Percentiles rank a stretch among this genome's conserved stretches.
phyloP scores from a whole-genome alignment of 331 rosid species.

The Pyracantha coccinea region DNA sequence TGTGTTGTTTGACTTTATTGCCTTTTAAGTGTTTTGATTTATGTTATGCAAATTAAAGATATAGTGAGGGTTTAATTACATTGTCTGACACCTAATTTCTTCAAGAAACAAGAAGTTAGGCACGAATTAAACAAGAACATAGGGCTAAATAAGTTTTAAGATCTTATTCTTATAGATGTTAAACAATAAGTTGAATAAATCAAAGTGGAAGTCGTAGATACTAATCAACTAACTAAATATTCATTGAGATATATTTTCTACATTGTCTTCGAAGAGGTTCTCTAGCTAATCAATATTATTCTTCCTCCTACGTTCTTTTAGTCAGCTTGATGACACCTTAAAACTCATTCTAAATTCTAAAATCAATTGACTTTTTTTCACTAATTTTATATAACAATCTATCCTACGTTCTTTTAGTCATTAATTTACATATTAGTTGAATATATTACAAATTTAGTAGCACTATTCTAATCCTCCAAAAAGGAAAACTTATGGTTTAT shows the following conservation, averaged over 20 bases:
- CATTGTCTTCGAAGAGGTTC: not conserved
- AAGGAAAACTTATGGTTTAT: not conserved
- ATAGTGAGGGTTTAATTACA: too few species aligned
- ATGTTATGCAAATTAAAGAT: too few species aligned
- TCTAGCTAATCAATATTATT: not conserved
- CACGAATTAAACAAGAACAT: not conserved
- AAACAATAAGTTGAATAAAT: not conserved
- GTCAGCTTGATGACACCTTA: not conserved
- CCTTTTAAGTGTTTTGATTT: too few species aligned
- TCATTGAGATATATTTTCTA: too few species aligned
- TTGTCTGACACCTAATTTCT: not conserved
- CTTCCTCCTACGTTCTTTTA: too few species aligned
- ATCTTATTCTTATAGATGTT: not conserved
- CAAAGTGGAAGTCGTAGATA: not conserved
- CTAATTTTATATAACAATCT: not conserved
- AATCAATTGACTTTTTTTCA: not conserved
- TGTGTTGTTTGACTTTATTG: too few species aligned
- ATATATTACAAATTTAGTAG: not conserved
- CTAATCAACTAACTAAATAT: too few species aligned
- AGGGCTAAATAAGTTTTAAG: not conserved
- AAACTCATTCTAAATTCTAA: not conserved
- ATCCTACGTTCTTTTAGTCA: not conserved
- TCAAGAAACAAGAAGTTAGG: not conserved
- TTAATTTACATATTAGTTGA: not conserved
- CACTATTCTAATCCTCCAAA: not conserved